Evolutionary conservation across 116 monocot genomes (phyloP), one percentile per base, ranked within the genome.

Genomic region (Dioscorea cayenensis): DNA sequence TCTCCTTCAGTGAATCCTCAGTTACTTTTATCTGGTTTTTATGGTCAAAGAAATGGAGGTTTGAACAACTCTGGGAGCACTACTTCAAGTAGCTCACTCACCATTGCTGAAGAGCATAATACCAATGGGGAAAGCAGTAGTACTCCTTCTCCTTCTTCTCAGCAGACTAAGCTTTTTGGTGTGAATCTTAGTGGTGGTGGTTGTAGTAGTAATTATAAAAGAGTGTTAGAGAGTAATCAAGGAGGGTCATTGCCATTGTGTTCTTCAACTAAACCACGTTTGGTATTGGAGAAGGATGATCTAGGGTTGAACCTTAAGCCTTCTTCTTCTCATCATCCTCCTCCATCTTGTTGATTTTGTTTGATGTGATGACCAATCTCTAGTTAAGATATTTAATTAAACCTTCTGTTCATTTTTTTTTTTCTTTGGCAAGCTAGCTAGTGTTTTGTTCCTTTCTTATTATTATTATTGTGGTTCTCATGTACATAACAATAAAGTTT

Each of bases 31-130:
- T 43, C 43, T 43, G 12, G 12, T 43, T 43, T 43, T 43, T 8
- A 43, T 43, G 12, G 43, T 9, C 43, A 43, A 8, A 43, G 43
- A 43, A 43, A 43, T 19, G 68, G 66, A 2, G 48, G 49, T 3
- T 23, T 52, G 20, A 69, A 69, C 28, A 69, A 69, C 28, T 69
- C 69, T 18, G 69, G 69, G 7, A 69, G 69, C 69, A 50, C 69
- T 28, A 69, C 69, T 48, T 69, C 69, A 2, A 69, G 69, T 23
- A 69, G 69, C 52, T 69, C 69, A 23, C 22, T 69, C 28, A 69
- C 69, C 69, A 69, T 69, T 28, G 69, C 69, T 28, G 69, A 69
- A 29, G 69, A 69, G 17, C 50, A 43, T 43, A 63, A 13, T 23
- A 63, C 23, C 63, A 68, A 68, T 22, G 68, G 68, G 3, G 69